Conservation (phyloP, 2,329 filamentous ascomycete genomes). For the Podosphaera xanthii region DNA sequence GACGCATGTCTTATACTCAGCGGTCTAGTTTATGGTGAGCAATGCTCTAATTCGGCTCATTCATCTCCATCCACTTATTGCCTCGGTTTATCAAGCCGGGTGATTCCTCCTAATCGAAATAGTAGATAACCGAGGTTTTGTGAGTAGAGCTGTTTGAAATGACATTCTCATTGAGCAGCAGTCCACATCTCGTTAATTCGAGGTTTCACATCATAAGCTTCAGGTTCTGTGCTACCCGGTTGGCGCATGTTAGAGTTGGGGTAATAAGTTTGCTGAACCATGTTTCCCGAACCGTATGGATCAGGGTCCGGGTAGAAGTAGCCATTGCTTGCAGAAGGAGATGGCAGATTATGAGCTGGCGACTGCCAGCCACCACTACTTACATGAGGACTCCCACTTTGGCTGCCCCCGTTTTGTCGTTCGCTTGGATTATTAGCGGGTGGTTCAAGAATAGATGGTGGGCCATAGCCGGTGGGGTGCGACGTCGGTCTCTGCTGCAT, state of each 20-base stretch:
- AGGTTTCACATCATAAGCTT: slow-evolving; percentile 39
- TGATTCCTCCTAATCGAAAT: background rate
- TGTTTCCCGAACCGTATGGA: slow-evolving; percentile 33
- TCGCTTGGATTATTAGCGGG: slow-evolving; percentile 51
- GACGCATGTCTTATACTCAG: background rate
- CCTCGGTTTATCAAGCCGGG: background rate
- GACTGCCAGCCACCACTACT: slow-evolving; percentile 54
- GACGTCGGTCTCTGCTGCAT: slow-evolving; percentile 43
- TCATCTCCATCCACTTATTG: background rate
- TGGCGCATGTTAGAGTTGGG: slow-evolving; percentile 43
- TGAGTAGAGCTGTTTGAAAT: background rate
- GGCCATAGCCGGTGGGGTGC: slow-evolving; percentile 64
- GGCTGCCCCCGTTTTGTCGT: slow-evolving; percentile 40
- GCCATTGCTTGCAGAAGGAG: slow-evolving; percentile 36
- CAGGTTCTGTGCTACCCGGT: slow-evolving; percentile 53
- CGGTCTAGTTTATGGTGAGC: background rate
- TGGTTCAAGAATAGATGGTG: slow-evolving; percentile 53
- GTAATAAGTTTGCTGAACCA: slow-evolving; percentile 48
- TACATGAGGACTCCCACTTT: slow-evolving; percentile 74
- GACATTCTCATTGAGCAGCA: slow-evolving; percentile 20
- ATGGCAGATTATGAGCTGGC: slow-evolving; percentile 41
- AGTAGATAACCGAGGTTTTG: background rate
- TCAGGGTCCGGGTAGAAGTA: slow-evolving; percentile 75
- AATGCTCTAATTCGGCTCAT: background rate
- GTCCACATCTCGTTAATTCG: slow-evolving; percentile 32